These are phyloP conservation scores for Rhizopogon vesiculosus DNA, from an alignment of 768 basidiomycete species.

Conservation along the genomic window DNA sequence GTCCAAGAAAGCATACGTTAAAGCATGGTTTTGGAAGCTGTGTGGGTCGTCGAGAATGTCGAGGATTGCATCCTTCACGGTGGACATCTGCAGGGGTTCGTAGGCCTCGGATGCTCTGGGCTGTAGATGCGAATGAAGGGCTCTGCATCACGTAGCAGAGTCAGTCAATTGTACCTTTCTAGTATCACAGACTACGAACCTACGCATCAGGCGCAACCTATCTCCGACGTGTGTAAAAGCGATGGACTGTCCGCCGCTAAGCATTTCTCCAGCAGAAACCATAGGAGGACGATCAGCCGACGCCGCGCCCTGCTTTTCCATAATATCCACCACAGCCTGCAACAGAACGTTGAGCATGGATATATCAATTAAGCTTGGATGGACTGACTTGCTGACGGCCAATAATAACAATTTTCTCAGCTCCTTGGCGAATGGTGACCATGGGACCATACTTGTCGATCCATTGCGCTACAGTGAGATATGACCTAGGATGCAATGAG, in stretches of 20 bases:
- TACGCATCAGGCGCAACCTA: slow-evolving; percentile 49
- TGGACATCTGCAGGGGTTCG: slow-evolving; percentile 35
- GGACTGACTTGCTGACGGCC: slow-evolving; percentile 13
- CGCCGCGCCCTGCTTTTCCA: slow-evolving; percentile 52
- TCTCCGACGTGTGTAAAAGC: slow-evolving; percentile 45
- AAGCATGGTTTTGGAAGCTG: slow-evolving; percentile 5
- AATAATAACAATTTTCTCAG: slow-evolving; percentile 11
- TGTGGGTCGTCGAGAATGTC: slow-evolving; percentile 9
- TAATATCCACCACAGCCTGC: slow-evolving; percentile 51
- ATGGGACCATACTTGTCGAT: slow-evolving; percentile 54
- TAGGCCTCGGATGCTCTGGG: slow-evolving; percentile 42
- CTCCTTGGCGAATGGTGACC: slow-evolving; percentile 46
- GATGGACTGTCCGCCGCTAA: slow-evolving; percentile 49
- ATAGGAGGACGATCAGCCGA: slow-evolving; percentile 43
- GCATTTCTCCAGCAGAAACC: slow-evolving; percentile 48
- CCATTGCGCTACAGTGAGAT: slow-evolving; percentile 40
- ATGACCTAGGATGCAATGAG: neutral
- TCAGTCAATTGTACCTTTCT: too few species aligned
- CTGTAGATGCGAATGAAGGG: slow-evolving; percentile 50
- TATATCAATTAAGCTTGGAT: neutral
- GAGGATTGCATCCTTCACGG: slow-evolving; percentile 13
- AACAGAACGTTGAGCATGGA: slow-evolving; percentile 4
- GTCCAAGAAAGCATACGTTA: slow-evolving; percentile 34
- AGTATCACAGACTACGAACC: slow-evolving; percentile 25
- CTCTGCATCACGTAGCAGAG: slow-evolving; percentile 24